These are phyloP conservation scores for Kodamaea derodonti DNA, from an alignment of 1,139 yeast species.

Conservation along the genomic window DNA sequence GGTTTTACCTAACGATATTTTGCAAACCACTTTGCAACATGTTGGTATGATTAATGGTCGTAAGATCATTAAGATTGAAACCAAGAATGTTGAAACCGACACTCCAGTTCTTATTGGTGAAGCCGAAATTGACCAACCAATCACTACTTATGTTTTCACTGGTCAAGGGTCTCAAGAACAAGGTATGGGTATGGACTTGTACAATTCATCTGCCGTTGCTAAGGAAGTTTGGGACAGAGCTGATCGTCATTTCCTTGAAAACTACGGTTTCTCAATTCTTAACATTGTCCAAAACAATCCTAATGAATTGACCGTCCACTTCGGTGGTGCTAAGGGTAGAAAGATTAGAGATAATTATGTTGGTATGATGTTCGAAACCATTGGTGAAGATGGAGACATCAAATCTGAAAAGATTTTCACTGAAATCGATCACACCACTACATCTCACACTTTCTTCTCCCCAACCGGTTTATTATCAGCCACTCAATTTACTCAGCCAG, in stretches of 20 bases:
- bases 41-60: conserved; percentile 99
- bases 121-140: conserved; percentile 98
- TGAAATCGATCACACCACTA: conserved; percentile 76
- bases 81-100: conserved; percentile 76
- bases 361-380: conserved; percentile 96
- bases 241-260: conserved; percentile 83
- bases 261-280: conserved; percentile 94
- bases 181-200: conserved; percentile 99
- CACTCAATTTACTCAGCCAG: conserved; percentile 99
- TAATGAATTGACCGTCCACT: conserved; percentile 88
- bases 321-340: conserved; percentile 98
- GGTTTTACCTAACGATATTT: conserved; percentile 94
- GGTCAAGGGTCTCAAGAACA: conserved; percentile 99
- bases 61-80: conserved; percentile 90
- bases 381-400: conserved; percentile 78
- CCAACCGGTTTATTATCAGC: conserved; percentile 96
- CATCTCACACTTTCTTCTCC: conserved; percentile 83
- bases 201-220: conserved; percentile 87
- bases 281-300: conserved; percentile 96
- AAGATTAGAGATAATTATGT: conserved; percentile 90
- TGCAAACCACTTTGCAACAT: conserved; percentile 87
- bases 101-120: conserved; percentile 82
- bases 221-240: conserved; percentile 97
- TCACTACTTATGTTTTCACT: conserved; percentile 93
- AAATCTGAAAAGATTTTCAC: conserved; percentile 94